phyloP scores from a whole-genome alignment of 306 rosid genomes.

The Senna tora region DNA sequence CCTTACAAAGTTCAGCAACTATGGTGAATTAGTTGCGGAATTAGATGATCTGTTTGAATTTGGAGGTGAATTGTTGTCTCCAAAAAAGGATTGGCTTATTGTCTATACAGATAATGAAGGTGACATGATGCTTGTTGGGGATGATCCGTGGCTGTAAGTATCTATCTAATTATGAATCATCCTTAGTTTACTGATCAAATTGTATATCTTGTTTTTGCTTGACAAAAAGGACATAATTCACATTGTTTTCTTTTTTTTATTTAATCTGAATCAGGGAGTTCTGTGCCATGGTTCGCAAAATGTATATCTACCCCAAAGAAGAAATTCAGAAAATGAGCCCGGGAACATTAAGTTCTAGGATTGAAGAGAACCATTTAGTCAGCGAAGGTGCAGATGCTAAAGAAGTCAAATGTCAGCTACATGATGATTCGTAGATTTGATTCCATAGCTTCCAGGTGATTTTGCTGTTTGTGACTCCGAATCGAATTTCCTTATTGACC shows the following conservation, averaged over 20 bases:
- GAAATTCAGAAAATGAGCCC: constrained; percentile 97
- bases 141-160: constrained; percentile 99
- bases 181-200: background rate
- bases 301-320: constrained; percentile 82
- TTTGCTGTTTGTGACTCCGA: constrained; percentile 4
- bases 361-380: constrained; percentile 58
- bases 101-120: constrained; percentile 92
- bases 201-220: background rate
- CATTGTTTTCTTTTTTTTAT: background rate
- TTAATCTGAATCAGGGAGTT: constrained; percentile 65
- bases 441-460: constrained; percentile 48
- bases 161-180: constrained; percentile 7
- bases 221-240: constrained; percentile 11
- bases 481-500: background rate
- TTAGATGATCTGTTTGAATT: constrained; percentile 82
- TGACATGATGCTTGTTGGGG: constrained; percentile 99
- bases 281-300: constrained; percentile 89
- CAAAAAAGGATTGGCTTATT: constrained; percentile 78
- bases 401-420: constrained; percentile 51
- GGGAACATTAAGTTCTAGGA: constrained; percentile 57
- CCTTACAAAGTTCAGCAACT: constrained; percentile 79
- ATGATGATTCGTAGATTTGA: constrained; percentile 46
- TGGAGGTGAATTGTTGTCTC: constrained; percentile 74
- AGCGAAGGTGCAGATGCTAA: constrained; percentile 58
- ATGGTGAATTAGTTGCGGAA: constrained; percentile 75